Evolutionary conservation across 805 yeast species (phyloP).

Genomic region (Candida taoyuanica): DNA sequence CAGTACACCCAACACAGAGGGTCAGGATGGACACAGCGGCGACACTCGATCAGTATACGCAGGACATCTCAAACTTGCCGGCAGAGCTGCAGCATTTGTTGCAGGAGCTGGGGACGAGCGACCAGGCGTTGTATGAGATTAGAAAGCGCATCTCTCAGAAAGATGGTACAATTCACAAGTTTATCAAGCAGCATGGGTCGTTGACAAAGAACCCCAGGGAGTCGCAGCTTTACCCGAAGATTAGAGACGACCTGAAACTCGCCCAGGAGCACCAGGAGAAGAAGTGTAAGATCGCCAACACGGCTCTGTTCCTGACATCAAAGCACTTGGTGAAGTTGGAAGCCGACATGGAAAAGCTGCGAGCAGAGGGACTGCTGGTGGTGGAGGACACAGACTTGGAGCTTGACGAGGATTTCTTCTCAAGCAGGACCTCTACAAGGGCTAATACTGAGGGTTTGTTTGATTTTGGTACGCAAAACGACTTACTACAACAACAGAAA

Average conservation of each 20-base stretch:
- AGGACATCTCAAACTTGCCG: slow-evolving; percentile 77
- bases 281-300: slow-evolving; percentile 74
- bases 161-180: slow-evolving; percentile 79
- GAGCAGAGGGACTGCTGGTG: slow-evolving; percentile 73
- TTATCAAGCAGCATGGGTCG: slow-evolving; percentile 79
- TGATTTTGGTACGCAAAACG: background rate
- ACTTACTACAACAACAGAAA: background rate
- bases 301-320: slow-evolving; percentile 72
- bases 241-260: slow-evolving; percentile 60
- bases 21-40: slow-evolving; percentile 83
- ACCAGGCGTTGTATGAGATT: slow-evolving; percentile 58
- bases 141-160: slow-evolving; percentile 62
- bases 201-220: slow-evolving; percentile 80
- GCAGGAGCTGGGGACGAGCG: slow-evolving; percentile 73
- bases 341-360: slow-evolving; percentile 68
- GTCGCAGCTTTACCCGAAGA: slow-evolving; percentile 54
- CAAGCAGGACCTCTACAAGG: slow-evolving; percentile 29
- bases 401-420: slow-evolving; percentile 31
- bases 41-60: slow-evolving; percentile 64
- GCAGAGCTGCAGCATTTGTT: slow-evolving; percentile 77
- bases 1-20: background rate
- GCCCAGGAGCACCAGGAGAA: slow-evolving; percentile 66
- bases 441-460: slow-evolving; percentile 22
- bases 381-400: slow-evolving; percentile 36
- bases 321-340: slow-evolving; percentile 73